A percentile compares a stretch with the other conserved stretches of the same genome.
Conservation (phyloP, 306 rosid genomes). For the Prunus davidiana region DNA sequence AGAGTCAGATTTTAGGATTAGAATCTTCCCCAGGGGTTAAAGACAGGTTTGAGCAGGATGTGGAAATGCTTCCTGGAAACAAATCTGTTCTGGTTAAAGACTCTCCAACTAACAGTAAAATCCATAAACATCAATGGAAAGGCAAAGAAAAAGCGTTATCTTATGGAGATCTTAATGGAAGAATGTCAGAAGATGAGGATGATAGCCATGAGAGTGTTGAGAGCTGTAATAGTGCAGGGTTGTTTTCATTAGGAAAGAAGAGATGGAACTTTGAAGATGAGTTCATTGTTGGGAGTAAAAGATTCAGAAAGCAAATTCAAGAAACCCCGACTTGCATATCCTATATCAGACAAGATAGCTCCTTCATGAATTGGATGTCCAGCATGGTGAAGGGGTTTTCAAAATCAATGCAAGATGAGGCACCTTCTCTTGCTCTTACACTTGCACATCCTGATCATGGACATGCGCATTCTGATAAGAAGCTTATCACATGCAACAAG, state of each 20-base stretch:
- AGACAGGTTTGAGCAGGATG: constrained; percentile 31
- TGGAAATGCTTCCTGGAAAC: constrained; percentile 16
- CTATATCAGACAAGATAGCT: constrained; percentile 49
- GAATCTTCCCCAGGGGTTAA: constrained; percentile 14
- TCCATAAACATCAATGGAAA: constrained; percentile 31
- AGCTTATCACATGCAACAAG: constrained; percentile 32
- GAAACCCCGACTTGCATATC: constrained; percentile 38
- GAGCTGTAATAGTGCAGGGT: constrained; percentile 49
- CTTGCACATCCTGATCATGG: constrained; percentile 33
- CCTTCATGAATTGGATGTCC: constrained; percentile 84
- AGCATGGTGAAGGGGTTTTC: constrained; percentile 68
- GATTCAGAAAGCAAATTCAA: constrained; percentile 41
- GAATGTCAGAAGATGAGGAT: constrained; percentile 42
- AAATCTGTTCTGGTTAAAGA: constrained; percentile 27
- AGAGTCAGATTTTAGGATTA: constrained; percentile 19
- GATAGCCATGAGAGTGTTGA: constrained; percentile 52
- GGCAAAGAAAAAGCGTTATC: constrained; percentile 62
- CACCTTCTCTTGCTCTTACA: constrained; percentile 36
- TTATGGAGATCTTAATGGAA: constrained; percentile 37
- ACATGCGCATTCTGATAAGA: constrained; percentile 31
- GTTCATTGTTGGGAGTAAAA: constrained; percentile 44
- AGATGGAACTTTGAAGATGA: constrained; percentile 53
- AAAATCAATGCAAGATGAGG: constrained; percentile 43
- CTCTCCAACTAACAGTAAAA: constrained; percentile 46
- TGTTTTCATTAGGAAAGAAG: constrained; percentile 44